Base-by-base conservation (phyloP, 306 rosid species). In the Senna siamea region DNA sequence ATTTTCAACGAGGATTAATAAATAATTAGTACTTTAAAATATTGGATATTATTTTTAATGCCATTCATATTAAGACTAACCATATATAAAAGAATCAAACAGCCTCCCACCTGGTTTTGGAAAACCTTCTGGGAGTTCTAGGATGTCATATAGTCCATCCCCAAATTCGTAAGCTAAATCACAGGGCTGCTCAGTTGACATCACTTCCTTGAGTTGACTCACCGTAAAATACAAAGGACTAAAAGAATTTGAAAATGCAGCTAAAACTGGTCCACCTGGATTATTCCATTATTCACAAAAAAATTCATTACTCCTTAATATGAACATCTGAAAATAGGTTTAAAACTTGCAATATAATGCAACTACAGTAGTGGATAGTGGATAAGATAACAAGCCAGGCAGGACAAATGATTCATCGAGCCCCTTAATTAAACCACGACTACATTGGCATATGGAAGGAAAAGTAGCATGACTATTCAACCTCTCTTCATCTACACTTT, bases 121-220 rank as follows among this genome's bases (percentile, higher is more conserved):
- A 80, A 93, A 93, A 75, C 93, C 92, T 72, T 77, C 77, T 4
- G 96, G 98, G 65, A 84, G 84, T 54, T 87, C 92, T 60, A 77
- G 81, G 60, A 89, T 78, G 70, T 86, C 88, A 61, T 84, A 73
- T 17, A 81, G 78, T 30, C 98, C 98, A 80, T 90, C 90, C 40
- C 97, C 93, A 28, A 93, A 87, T 64, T 90, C 98, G 74, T 86
- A 93, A 19, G 96, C 93, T 60, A 83, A 77, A 79, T 87, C 98
- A 85, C 98, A 90, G 52, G 96, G 97, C 75, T 93, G 93, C 78
- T 87, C 98, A 35, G 98, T 90, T 72, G 98, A 75, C 98, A 90
- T 87, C 55, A 89, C 98, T 87, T 89, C 97, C 76, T 83, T 86
- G 44, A 83, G 53, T 78, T 87, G 84, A 60, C 76, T 86, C 78